phyloP scores from a whole-genome alignment of 768 basidiomycete species.

The Rhodotorula toruloides region DNA sequence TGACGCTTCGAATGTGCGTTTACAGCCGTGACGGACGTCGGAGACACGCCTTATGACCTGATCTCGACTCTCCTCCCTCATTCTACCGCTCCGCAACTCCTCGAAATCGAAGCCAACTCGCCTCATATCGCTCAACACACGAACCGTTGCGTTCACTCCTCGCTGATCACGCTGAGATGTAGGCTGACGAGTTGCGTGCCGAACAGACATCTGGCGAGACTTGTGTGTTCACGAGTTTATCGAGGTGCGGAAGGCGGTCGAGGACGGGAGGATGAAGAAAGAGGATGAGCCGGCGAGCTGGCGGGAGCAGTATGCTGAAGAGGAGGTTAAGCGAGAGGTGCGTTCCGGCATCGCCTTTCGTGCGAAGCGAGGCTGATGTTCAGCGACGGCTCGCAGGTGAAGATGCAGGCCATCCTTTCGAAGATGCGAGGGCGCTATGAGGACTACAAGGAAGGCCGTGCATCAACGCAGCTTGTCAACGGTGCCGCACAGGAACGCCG shows the following conservation, averaged over 20 bases:
- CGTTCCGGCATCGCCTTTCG: neutral
- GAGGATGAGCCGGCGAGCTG: slow-evolving; percentile 14
- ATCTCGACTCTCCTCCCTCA: neutral
- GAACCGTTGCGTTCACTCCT: slow-evolving; percentile 4
- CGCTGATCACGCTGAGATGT: neutral
- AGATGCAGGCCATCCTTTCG: slow-evolving; percentile 4
- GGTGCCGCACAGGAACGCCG: slow-evolving; percentile 1
- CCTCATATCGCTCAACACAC: slow-evolving; percentile 12
- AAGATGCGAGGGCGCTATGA: slow-evolving; percentile 10
- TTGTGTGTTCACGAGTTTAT: slow-evolving; percentile 30
- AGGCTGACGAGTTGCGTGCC: neutral
- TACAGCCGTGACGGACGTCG: slow-evolving; percentile 24
- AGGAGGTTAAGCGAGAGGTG: slow-evolving; percentile 18
- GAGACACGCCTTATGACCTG: slow-evolving; percentile 18
- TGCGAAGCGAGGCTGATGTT: neutral
- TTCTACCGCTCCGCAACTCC: slow-evolving; percentile 13
- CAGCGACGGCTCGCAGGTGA: neutral
- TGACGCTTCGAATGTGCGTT: rapidly evolving
- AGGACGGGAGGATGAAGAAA: slow-evolving; percentile 3
- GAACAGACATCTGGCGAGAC: slow-evolving; percentile 18
- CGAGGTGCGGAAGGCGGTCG: slow-evolving; percentile 24
- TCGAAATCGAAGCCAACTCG: slow-evolving; percentile 15
- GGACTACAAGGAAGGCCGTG: slow-evolving; percentile 1
- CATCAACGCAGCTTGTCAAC: slow-evolving; percentile 12
- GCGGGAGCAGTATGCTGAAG: slow-evolving; percentile 9